phyloP scores from a whole-genome alignment of 306 rosid genomes.

The Gleditsia sinensis region DNA sequence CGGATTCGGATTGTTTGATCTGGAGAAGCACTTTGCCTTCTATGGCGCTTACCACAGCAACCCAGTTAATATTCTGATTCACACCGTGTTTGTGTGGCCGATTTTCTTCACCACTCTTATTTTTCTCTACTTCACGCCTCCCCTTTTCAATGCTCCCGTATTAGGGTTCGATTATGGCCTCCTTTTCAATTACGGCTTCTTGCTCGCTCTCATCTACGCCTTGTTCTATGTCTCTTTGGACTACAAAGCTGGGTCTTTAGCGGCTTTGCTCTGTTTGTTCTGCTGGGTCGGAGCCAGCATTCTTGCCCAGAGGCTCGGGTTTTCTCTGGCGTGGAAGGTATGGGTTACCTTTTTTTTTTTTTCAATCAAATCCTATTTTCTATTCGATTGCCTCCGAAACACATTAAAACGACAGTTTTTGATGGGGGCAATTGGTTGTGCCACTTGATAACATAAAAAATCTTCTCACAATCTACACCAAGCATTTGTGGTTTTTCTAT shows the following conservation, averaged over 20 bases:
- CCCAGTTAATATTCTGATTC: conserved; percentile 63
- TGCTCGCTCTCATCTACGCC: conserved; percentile 51
- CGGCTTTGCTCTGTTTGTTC: conserved; percentile 62
- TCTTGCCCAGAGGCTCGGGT: conserved; percentile 56
- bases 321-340: conserved; percentile 74
- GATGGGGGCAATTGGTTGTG: neutral
- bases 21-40: conserved; percentile 86
- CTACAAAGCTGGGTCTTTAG: conserved; percentile 68
- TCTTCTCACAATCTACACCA: neutral
- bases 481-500: neutral
- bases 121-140: conserved; percentile 66
- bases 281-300: conserved; percentile 69
- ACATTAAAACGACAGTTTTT: neutral
- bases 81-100: conserved; percentile 80
- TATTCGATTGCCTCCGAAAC: neutral
- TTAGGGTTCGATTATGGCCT: conserved; percentile 40
- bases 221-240: conserved; percentile 62
- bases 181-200: conserved; percentile 63
- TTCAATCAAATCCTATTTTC: neutral
- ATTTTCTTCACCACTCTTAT: conserved; percentile 61
- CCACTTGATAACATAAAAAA: neutral
- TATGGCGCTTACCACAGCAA: conserved; percentile 89
- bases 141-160: conserved; percentile 38
- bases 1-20: conserved; percentile 62
- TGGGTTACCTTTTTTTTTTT: neutral